Base-by-base conservation (phyloP, 2,329 filamentous ascomycete species). In the Fusarium cyanostomum region DNA sequence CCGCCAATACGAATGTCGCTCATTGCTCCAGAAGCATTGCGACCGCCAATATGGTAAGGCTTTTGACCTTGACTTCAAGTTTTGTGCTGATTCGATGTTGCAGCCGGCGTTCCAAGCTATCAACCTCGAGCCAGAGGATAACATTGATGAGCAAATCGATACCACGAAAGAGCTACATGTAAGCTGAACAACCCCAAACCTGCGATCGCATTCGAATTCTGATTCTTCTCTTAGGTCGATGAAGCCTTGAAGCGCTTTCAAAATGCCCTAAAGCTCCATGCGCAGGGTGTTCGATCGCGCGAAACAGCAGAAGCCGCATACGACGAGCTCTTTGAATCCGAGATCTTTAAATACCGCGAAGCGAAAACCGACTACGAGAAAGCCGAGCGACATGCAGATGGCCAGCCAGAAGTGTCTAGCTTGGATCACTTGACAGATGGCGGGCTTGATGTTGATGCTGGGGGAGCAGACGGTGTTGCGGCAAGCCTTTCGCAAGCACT, bases 201-300 rank as follows among this genome's bases (percentile, higher is more conserved):
- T 7, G 6, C 18, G 12, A 15, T 31, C 8, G 28, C 15, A 28
- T 16, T 30, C 10, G 5, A 8, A 8, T 13, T 7, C 44, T 68
- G 27, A 72, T 42, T 21, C 5, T 31, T 3, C 3, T 10, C 15
- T 8, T 15, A 90, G 83, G 94, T 98, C 72, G 95, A 99, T 72
- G 95, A 99, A 79, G 94, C 95, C 43, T 82, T 99, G 62, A 98
- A 97, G 78, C 86, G 94, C 31, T 99, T 97, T 74, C 94, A 98
- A 73, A 89, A 84, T 69, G 95, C 95, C 42, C 81, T 99, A 56
- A 97, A 94, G 75, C 87, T 94, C 66, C 95, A 99, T 74, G 90
- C 94, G 2, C 92, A 96, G 77, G 94, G 95, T 2, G 88, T 91
- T 1, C 80, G 80, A 15, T 91, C 88, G 51, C 95, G 92, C 74